Conservation (phyloP, 257 asterid species). For the Rhazya stricta region DNA sequence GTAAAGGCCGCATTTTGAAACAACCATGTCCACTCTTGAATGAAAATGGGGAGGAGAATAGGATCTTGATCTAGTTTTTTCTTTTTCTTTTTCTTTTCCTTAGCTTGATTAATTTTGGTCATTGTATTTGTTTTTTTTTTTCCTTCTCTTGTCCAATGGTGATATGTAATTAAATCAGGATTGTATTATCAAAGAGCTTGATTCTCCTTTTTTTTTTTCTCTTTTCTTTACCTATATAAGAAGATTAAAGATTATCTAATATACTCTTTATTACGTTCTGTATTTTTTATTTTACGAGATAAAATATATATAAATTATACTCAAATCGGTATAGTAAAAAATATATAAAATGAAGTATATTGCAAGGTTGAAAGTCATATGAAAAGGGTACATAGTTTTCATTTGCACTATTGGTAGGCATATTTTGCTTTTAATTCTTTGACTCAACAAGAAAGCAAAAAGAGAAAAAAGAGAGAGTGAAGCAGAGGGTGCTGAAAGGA, state of each 20-base stretch:
- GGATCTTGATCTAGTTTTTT: constrained; percentile 13
- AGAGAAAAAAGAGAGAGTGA: not conserved
- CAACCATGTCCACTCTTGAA: constrained; percentile 21
- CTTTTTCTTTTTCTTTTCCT: not conserved
- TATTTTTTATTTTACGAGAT: too few species aligned
- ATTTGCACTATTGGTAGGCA: constrained; percentile 13
- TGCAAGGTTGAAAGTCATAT: too few species aligned
- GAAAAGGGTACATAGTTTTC: too few species aligned
- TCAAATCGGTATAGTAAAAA: too few species aligned
- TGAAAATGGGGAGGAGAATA: constrained; percentile 18
- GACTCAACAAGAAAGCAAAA: constrained; percentile 6
- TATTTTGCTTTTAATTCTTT: constrained; percentile 18
- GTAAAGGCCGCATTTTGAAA: constrained; percentile 17
- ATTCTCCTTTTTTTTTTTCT: not conserved
- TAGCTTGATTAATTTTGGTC: constrained; percentile 17
- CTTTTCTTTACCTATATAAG: not conserved
- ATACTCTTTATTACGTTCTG: too few species aligned
- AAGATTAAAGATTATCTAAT: too few species aligned
- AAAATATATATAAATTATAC: too few species aligned
- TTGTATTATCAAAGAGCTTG: constrained; percentile 14
- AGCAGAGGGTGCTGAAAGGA: not conserved
- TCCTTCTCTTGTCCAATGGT: constrained; percentile 13
- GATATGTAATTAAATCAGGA: constrained; percentile 33
- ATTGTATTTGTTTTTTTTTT: constrained; percentile 17
- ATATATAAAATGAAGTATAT: too few species aligned